Conservation (phyloP, 352 stramenopile species). For the Globisporangium cystogenes region DNA sequence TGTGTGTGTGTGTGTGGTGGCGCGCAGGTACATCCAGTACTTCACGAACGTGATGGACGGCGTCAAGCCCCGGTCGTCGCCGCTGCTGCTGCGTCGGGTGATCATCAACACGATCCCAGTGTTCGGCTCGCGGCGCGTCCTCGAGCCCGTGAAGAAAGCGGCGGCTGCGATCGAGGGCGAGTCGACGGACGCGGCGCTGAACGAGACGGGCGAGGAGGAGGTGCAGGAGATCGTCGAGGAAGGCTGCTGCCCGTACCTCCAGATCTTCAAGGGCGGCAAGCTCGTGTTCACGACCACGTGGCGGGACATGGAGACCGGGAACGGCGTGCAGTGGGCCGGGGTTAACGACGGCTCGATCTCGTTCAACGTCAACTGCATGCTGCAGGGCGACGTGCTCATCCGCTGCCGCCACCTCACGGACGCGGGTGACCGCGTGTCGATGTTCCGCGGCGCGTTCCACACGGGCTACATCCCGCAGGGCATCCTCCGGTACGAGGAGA, state of each 20-base stretch:
- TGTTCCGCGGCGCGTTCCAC: constrained; percentile 98
- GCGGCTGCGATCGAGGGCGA: constrained; percentile 18
- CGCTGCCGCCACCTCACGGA: constrained; percentile 94
- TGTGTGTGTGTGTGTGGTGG: too few relatives aligned
- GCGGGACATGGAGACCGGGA: constrained; percentile 78
- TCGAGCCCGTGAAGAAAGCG: constrained; percentile 52
- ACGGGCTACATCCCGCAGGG: constrained; percentile 96
- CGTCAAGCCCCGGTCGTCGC: constrained; percentile 91
- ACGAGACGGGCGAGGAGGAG: constrained; percentile 23
- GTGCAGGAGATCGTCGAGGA: constrained; percentile 64
- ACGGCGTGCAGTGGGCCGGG: constrained; percentile 90
- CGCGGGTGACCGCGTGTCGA: constrained; percentile 86
- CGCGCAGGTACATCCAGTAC: constrained; percentile 95
- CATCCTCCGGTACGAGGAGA: constrained; percentile 75
- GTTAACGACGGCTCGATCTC: constrained; percentile 85
- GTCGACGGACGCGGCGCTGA: constrained; percentile 12
- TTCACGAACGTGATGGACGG: constrained; percentile 98
- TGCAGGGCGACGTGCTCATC: constrained; percentile 97
- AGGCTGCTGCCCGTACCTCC: constrained; percentile 96
- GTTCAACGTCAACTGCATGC: constrained; percentile 94
- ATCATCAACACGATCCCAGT: constrained; percentile 95
- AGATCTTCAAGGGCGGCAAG: constrained; percentile 97
- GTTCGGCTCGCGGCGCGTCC: constrained; percentile 63
- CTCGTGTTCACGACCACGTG: constrained; percentile 94
- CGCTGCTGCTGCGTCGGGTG: constrained; percentile 92